Evolutionary conservation across 2,329 filamentous ascomycete genomes (phyloP), one percentile per base, ranked within the genome.

Genomic region (Balansia obtecta): DNA sequence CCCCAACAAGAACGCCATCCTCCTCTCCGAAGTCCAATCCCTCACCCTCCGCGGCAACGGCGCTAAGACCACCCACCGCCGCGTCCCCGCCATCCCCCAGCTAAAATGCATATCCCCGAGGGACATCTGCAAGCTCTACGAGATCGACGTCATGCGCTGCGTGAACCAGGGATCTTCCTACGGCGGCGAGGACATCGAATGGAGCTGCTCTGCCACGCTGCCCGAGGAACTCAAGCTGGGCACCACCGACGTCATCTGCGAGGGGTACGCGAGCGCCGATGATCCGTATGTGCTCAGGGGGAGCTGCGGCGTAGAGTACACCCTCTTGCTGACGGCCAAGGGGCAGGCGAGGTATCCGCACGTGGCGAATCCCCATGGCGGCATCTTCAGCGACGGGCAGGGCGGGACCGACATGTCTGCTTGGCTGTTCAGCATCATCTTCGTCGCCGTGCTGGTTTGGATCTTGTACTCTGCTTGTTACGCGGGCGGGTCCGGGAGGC

Each of bases 281-380:
- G 93, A 97, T 64, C 80, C 81, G 0, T 94, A 88, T 65, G 78
- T 97, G n/a, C 70, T 97, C 49, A 89, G 86, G 61, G 93, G 93
- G 20, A 93, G 86, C 65, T 97, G 91, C 67, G 93, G 86, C 13
- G 90, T 95, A 22, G 88, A 95, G 68, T 97, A 97, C 67, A 76
- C 84, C 13, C 68, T 97, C 7, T 66, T 85, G 0, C 71, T 97
- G 48, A 97, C 90, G 1, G 80, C 84, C 11, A 72, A 76, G 54
- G 93, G 93, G 3, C 82, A 90, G 68, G 68, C 76, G 58, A 79
- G 75, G 57, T 90, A 85, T 63, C 86, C 85, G 1, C 63, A 76
- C 38, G 60, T 79, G 40, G 69, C 66, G 48, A 66, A 64, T n/a
- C 51, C 57, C 42, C 69, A 60, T 43, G 63, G 60, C 27, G 67